Base-by-base conservation (phyloP, 208 protist species). In the Trypanosoma grayi region DNA sequence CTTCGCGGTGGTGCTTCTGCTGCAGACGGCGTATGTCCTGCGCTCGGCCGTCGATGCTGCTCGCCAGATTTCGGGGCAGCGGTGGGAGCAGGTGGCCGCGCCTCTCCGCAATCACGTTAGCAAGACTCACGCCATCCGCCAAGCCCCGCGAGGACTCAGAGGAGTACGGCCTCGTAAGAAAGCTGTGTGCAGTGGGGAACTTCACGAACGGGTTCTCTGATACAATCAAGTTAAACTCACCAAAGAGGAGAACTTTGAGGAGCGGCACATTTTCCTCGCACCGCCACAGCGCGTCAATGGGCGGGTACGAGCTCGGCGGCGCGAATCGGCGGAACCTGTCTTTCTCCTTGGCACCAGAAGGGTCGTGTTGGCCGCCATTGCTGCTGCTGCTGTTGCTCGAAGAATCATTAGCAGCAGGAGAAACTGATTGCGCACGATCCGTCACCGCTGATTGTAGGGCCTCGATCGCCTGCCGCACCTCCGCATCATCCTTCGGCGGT, bases 151-250 rank as follows among this genome's bases (percentile, higher is more conserved):
- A 48, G 7, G 55, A 31, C 20, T 63, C 43, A 13, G 71, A 51
- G 2, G 69, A 62, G 18, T 73, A 82, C 18, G 87, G 87, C 3
- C 83, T 77, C 28, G 83, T 90, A 31, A 94, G 52, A 58, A 79
- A 81, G 10, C 68, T 70, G 37, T 84, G 77, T 22, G 87, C 84
- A 54, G 77, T 75, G 8, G 87, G 81, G 51, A 89, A 94, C 37
- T 90, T 90, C 4, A 75, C 54, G 53, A 94, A 94, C 0, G 87
- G 87, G 50, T 92, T 87, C 50, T 87, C 81, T 2, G 85, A 90
- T 9, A 92, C 85, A 46, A 92, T 70, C 13, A 90, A 60, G 72
- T 94, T 94, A 27, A 94, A 73, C 59, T 94, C 87, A 51, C 80
- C 87, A 75, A 94, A 94, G 2, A 94, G 69, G 31, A 94, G 73